Evolutionary conservation across 495 filamentous ascomycete species (phyloP), one percentile per base, ranked within the genome.

Genomic region (Annulohypoxylon stygium): DNA sequence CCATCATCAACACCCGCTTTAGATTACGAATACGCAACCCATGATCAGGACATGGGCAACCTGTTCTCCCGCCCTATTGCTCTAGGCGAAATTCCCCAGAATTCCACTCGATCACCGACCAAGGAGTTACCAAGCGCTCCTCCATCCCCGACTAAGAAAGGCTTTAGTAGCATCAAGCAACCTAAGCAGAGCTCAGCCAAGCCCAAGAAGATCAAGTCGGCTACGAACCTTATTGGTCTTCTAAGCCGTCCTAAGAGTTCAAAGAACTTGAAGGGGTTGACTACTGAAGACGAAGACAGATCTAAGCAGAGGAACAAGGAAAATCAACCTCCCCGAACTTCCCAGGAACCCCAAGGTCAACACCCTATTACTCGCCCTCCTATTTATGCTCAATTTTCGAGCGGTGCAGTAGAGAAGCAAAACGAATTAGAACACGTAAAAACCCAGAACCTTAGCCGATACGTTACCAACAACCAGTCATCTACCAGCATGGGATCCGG

Each of bases 161-260:
- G 87, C 0, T 88, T 91, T 71, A 90, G 90, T 67, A 87, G 88
- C 18, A 86, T 92, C 0, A 89, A 91, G 84, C 89, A 77, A 82
- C 76, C 67, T 81, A 87, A 78, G 57, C 63, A 75, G 53, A 70
- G 66, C 54, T 65, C 63, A 80, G 79, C 53, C 86, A 91, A 89
- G 65, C 90, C 91, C 6, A 95, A 94, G 80, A 97, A 95, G 84
- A 87, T 89, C 16, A 97, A 97, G 75, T 97, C 94, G 0, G 86
- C 92, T 4, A 94, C 92, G 53, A 95, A 92, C 75, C 83, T 97
- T 4, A 87, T 89, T 0, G 90, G 85, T 3, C 87, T 93, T 9
- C 85, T 91, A 55, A 86, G 81, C 18, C 86, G 88, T 45, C 87
- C 88, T 18, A 91, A 89, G 69, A 86, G 88, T 9, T 83, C 85